phyloP scores from a whole-genome alignment of 768 basidiomycete species.

The Piloderma croceum region DNA sequence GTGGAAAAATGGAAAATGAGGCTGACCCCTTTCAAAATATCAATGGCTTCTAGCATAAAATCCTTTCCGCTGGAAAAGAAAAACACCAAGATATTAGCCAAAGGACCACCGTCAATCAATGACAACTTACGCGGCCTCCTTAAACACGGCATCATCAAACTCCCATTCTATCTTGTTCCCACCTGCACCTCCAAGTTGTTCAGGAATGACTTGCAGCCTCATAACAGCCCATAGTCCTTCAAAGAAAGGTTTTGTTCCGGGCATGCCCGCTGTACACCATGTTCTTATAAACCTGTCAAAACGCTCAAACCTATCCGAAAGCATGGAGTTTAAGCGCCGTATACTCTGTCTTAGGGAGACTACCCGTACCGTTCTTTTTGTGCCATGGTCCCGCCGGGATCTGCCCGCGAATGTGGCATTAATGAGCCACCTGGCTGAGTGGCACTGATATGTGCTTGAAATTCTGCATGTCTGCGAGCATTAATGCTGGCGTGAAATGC shows the following conservation, averaged over 20 bases:
- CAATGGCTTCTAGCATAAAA: slow-evolving; percentile 89
- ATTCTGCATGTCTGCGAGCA: slow-evolving; percentile 72
- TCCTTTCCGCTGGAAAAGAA: slow-evolving; percentile 68
- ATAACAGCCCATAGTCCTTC: slow-evolving; percentile 67
- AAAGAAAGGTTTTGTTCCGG: slow-evolving; percentile 82
- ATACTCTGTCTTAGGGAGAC: neutral
- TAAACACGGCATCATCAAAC: slow-evolving; percentile 90
- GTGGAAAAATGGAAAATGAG: slow-evolving; percentile 26
- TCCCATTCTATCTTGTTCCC: slow-evolving; percentile 75
- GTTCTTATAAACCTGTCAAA: slow-evolving; percentile 69
- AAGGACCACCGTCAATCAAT: too few species aligned
- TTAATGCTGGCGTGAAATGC: slow-evolving; percentile 80
- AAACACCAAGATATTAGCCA: too few species aligned
- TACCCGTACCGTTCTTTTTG: slow-evolving; percentile 44
- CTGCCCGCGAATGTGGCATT: slow-evolving; percentile 63
- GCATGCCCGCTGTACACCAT: slow-evolving; percentile 85
- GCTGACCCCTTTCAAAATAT: slow-evolving; percentile 84
- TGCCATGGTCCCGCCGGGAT: slow-evolving; percentile 59
- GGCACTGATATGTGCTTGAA: slow-evolving; percentile 75
- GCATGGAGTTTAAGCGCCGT: slow-evolving; percentile 7
- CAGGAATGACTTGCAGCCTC: slow-evolving; percentile 76
- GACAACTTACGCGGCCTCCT: slow-evolving; percentile 80
- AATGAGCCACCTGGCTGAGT: slow-evolving; percentile 78
- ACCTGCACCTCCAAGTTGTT: slow-evolving; percentile 78
- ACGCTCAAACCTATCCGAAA: slow-evolving; percentile 72